Percentiles rank a stretch among this genome's conserved stretches.
phyloP scores from a whole-genome alignment of 2,329 filamentous ascomycete species.

The Colletotrichum truncatum region DNA sequence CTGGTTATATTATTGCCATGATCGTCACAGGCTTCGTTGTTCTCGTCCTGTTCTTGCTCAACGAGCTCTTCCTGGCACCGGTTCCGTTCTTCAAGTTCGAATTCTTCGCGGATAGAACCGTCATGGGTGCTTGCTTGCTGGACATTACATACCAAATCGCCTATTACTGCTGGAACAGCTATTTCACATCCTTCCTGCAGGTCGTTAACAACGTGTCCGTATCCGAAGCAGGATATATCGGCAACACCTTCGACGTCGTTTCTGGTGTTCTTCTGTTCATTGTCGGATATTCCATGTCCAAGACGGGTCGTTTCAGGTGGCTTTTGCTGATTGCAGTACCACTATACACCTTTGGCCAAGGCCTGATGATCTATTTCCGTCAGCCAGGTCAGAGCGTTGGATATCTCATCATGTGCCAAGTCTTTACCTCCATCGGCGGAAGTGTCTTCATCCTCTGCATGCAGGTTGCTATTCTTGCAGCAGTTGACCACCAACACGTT shows the following conservation, averaged over 20 bases:
- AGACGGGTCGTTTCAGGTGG: conserved; percentile 59
- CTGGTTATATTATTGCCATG: conserved; percentile 67
- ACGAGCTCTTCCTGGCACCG: conserved; percentile 66
- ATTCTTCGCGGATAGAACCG: conserved; percentile 60
- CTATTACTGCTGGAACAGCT: conserved; percentile 63
- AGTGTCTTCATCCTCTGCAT: conserved; percentile 47
- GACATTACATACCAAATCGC: conserved; percentile 55
- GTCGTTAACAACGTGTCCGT: conserved; percentile 56
- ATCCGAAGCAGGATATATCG: conserved; percentile 55
- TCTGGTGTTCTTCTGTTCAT: conserved; percentile 58
- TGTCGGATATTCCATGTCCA: conserved; percentile 56
- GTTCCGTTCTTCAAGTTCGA: conserved; percentile 64
- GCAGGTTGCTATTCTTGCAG: conserved; percentile 67
- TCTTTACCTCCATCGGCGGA: conserved; percentile 52
- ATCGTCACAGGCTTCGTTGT: conserved; percentile 67
- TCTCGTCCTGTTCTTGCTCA: conserved; percentile 63
- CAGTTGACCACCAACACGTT: conserved; percentile 62
- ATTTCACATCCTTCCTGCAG: conserved; percentile 65
- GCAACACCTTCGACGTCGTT: conserved; percentile 60
- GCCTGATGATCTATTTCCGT: conserved; percentile 54
- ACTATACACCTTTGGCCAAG: conserved; percentile 62
- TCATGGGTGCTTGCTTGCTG: conserved; percentile 59
- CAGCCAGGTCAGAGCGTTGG: conserved; percentile 42
- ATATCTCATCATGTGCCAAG: conserved; percentile 49
- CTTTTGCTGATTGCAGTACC: conserved; percentile 53